Conservation (phyloP, 2,329 filamentous ascomycete species). For the Dothideomycetes sp. region DNA sequence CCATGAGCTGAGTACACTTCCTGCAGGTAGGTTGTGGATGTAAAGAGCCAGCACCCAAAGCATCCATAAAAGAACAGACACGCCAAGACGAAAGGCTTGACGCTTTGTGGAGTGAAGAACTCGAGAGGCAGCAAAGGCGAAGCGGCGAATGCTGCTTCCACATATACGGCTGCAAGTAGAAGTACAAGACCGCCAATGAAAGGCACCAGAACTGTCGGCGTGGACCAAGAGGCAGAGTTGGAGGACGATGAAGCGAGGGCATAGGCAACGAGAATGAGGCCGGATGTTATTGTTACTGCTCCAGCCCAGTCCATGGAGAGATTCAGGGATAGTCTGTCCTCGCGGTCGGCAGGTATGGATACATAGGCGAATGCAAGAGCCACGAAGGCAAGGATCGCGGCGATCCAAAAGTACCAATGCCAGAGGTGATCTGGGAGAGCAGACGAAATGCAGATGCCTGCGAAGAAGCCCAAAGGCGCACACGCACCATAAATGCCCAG, state of each 20-base stretch:
- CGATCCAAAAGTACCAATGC: constrained; percentile 25
- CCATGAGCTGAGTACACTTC: constrained; percentile 12
- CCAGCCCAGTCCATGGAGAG: constrained; percentile 27
- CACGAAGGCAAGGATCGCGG: constrained; percentile 16
- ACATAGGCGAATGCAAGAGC: constrained; percentile 20
- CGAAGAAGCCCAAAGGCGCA: constrained; percentile 25
- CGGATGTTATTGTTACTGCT: constrained; percentile 21
- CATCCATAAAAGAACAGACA: constrained; percentile 25
- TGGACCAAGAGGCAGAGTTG: constrained; percentile 15
- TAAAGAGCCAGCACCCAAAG: constrained; percentile 25
- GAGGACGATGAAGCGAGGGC: constrained; percentile 22
- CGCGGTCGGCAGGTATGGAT: constrained; percentile 20
- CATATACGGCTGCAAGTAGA: constrained; percentile 18
- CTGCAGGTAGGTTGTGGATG: constrained; percentile 4
- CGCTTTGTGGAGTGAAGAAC: constrained; percentile 22
- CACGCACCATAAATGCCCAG: constrained; percentile 24
- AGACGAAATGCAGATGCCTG: constrained; percentile 22
- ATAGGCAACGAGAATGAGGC: constrained; percentile 23
- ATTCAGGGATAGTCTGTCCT: constrained; percentile 18
- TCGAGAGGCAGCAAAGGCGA: constrained; percentile 24
- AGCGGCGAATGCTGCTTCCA: constrained; percentile 22
- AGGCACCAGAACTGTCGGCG: constrained; percentile 18
- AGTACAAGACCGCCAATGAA: constrained; percentile 17
- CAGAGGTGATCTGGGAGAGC: constrained; percentile 15
- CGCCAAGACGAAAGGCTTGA: constrained; percentile 21